phyloP scores from a whole-genome alignment of 2,329 filamentous ascomycete species.

The Diaporthe longicolla region DNA sequence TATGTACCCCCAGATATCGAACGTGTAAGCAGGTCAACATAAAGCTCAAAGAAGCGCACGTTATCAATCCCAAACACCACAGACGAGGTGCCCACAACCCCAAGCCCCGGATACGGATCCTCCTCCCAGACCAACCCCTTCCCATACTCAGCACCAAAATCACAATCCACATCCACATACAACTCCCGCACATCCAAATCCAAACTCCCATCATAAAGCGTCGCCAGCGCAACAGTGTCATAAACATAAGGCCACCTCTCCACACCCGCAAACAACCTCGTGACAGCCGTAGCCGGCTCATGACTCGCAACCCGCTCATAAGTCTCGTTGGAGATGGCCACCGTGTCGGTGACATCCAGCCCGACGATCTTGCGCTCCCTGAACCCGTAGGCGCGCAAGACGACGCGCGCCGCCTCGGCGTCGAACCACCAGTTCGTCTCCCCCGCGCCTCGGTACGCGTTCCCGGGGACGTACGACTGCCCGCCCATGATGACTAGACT shows the following conservation, averaged over 20 bases:
- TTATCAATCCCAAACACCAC: constrained; percentile 23
- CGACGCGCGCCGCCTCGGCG: constrained; percentile 6
- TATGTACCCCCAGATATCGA: neutral
- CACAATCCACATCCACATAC: constrained; percentile 10
- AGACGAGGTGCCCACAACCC: constrained; percentile 4
- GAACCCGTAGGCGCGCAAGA: neutral
- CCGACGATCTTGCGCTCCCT: neutral
- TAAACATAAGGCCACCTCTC: constrained; percentile 27
- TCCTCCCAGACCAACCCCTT: constrained; percentile 16
- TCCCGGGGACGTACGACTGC: neutral
- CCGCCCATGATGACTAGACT: neutral
- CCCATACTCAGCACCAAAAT: constrained; percentile 18
- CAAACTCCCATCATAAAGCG: neutral
- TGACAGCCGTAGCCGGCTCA: constrained; percentile 13
- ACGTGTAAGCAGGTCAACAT: constrained; percentile 6
- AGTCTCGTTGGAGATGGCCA: neutral
- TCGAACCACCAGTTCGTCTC: constrained; percentile 32
- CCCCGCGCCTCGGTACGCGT: constrained; percentile 6
- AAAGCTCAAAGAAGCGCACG: constrained; percentile 16
- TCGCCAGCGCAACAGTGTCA: constrained; percentile 9
- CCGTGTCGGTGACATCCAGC: constrained; percentile 21
- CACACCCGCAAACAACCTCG: neutral
- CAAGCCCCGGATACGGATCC: constrained; percentile 7
- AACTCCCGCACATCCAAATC: neutral
- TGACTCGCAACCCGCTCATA: neutral